Percentiles rank a stretch among this genome's conserved stretches.
Evolutionary conservation across 2,329 filamentous ascomycete species (phyloP).

Genomic region (Amylocarpus encephaloides): DNA sequence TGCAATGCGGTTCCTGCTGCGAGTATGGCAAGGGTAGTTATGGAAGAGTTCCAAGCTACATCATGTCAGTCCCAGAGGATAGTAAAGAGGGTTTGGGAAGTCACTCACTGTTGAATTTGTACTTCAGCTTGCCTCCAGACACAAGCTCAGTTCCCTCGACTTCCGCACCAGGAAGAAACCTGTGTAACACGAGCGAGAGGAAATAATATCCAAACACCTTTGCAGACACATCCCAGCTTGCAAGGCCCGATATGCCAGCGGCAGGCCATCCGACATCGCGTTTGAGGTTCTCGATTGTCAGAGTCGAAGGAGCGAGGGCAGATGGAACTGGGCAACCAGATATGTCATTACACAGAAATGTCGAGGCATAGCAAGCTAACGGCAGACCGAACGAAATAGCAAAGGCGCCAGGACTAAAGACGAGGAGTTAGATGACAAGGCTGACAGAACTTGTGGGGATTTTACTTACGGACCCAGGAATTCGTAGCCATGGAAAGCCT

Average conservation of each 20-base stretch:
- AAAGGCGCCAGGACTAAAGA: slow-evolving; percentile 64
- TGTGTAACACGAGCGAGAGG: slow-evolving; percentile 67
- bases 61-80: slow-evolving; percentile 6
- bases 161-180: slow-evolving; percentile 68
- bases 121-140: slow-evolving; percentile 69
- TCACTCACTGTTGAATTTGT: slow-evolving; percentile 67
- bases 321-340: slow-evolving; percentile 86
- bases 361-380: slow-evolving; percentile 68
- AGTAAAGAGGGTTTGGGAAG: not conserved
- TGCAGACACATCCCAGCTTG: slow-evolving; percentile 61
- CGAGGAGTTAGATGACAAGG: slow-evolving; percentile 4
- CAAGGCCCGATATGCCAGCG: slow-evolving; percentile 62
- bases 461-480: slow-evolving; percentile 31
- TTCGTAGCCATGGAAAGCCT: slow-evolving; percentile 29
- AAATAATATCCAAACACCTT: slow-evolving; percentile 73
- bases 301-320: slow-evolving; percentile 62
- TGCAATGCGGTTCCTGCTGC: slow-evolving; percentile 69
- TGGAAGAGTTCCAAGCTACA: slow-evolving; percentile 67
- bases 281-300: slow-evolving; percentile 69
- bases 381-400: slow-evolving; percentile 77
- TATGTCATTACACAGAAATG: slow-evolving; percentile 87
- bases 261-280: slow-evolving; percentile 74
- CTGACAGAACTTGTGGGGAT: not conserved
- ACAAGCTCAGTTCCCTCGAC: slow-evolving; percentile 63
- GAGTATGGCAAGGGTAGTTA: slow-evolving; percentile 64